A percentile compares a stretch with the other conserved stretches of the same genome.
Conservation (phyloP, 2,329 filamentous ascomycete genomes). For the Sclerotinia glacialis region DNA sequence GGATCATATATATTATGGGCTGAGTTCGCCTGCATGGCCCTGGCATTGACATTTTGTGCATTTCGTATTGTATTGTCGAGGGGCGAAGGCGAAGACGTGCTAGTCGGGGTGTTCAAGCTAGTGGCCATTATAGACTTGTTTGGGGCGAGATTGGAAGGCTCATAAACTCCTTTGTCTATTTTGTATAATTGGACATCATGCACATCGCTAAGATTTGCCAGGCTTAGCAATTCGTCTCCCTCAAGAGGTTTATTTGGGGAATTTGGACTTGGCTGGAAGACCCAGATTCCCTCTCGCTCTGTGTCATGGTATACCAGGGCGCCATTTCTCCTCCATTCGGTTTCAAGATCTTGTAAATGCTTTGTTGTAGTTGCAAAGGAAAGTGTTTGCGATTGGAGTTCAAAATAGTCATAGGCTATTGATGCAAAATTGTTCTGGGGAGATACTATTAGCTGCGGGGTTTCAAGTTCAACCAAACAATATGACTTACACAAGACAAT, state of each 20-base stretch:
- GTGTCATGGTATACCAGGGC: constrained; percentile 35
- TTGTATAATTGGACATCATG: constrained; percentile 29
- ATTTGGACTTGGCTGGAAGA: constrained; percentile 30
- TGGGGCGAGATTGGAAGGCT: constrained; percentile 34
- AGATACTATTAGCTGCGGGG: constrained; percentile 20
- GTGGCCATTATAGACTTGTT: constrained; percentile 28
- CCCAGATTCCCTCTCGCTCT: constrained; percentile 36
- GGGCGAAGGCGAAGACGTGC: constrained; percentile 36
- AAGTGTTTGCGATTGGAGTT: constrained; percentile 26
- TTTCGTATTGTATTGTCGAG: constrained; percentile 34
- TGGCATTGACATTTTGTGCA: constrained; percentile 34
- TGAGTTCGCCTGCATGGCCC: constrained; percentile 30
- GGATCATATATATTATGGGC: constrained; percentile 31
- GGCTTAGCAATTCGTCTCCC: constrained; percentile 20
- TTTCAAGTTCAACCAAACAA: background rate
- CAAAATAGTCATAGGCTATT: constrained; percentile 40
- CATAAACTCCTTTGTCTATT: constrained; percentile 35
- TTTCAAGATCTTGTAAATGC: constrained; percentile 36
- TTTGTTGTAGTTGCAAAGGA: constrained; percentile 28
- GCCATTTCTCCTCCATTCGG: constrained; percentile 35
- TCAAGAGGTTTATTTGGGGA: constrained; percentile 19
- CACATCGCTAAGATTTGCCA: constrained; percentile 25
- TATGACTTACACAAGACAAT: constrained; percentile 37
- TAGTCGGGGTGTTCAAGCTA: constrained; percentile 31
- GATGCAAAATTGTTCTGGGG: constrained; percentile 37